Evolutionary conservation across 371 early-diverging fungal genomes (phyloP), one percentile per base, ranked within the genome.

Genomic region (Nematocida sp.): DNA sequence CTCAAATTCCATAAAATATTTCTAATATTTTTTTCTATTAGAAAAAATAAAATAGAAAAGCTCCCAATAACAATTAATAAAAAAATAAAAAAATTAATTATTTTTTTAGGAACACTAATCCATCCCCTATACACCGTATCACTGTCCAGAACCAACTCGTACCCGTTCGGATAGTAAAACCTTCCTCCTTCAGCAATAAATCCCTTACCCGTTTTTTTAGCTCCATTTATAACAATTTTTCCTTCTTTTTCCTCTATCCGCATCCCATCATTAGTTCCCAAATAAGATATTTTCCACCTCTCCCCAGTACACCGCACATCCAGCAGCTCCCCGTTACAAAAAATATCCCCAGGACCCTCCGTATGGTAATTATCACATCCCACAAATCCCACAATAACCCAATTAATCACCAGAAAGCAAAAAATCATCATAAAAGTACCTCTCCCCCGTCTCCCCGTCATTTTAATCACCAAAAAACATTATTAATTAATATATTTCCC

Each of bases 251-350:
- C 75, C 2, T 48, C 38, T 18, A 71, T 71, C 4, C 11, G n/a
- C 36, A 71, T 38, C 3, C 20, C 5, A 13, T 59, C 60, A 50
- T 71, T 60, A 11, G 36, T 50, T 7, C 75, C 75, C 35, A 71
- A 49, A 51, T 60, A 71, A 11, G 75, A 71, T 33, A 71, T 71
- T 32, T 71, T 71, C 75, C 75, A 71, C 45, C 75, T 59, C 13
- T 18, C 59, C 38, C 45, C 51, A 5, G 35, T n/a, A 42, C 75
- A 71, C 13, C n/a, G 4, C 20, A 51, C 33, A 38, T 36, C 45
- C 30, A 71, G 49, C n/a, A 47, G 40, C n/a, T 65, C n/a, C 11
- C 61, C 75, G 49, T 71, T 71, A 47, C 75, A 71, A 9, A 71
- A 18, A 39, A 71, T 42, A 5, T 26, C 1, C 20, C 36, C 39